Conservation (phyloP, 495 filamentous ascomycete genomes). For the Hypoxylon lenormandii region DNA sequence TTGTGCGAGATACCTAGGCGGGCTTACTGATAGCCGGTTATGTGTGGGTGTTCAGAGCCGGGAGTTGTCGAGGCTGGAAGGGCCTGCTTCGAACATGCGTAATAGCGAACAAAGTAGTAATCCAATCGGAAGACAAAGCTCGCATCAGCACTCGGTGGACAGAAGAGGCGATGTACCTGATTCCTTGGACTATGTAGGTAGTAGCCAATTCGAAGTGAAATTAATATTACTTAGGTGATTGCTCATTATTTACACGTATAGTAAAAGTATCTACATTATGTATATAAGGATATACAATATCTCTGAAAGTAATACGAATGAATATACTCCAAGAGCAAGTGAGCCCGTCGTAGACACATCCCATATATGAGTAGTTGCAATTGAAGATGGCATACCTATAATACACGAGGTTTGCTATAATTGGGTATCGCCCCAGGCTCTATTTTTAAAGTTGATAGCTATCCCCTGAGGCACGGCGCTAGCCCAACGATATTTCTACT, state of each 20-base stretch:
- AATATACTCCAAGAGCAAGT: no score
- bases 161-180: slow-evolving; percentile 7
- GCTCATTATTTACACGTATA: no score
- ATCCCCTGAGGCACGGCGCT: no score
- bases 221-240: not conserved
- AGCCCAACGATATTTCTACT: not conserved
- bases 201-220: slow-evolving; percentile 2
- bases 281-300: no score
- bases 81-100: slow-evolving; percentile 4
- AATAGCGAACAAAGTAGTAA: not conserved
- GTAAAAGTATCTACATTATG: no score
- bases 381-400: no score
- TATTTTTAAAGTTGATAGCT: no score
- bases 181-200: slow-evolving; percentile 2
- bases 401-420: no score
- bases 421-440: no score
- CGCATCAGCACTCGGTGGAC: slow-evolving; percentile 5
- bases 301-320: no score
- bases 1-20: not conserved
- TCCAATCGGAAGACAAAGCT: not conserved
- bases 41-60: not conserved
- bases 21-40: slow-evolving; percentile 1
- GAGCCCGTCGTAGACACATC: no score
- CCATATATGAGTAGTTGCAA: no score
- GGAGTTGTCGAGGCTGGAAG: slow-evolving; percentile 2